phyloP scores from a whole-genome alignment of 2,329 filamentous ascomycete species.

The Chaetomiaceae sp. region DNA sequence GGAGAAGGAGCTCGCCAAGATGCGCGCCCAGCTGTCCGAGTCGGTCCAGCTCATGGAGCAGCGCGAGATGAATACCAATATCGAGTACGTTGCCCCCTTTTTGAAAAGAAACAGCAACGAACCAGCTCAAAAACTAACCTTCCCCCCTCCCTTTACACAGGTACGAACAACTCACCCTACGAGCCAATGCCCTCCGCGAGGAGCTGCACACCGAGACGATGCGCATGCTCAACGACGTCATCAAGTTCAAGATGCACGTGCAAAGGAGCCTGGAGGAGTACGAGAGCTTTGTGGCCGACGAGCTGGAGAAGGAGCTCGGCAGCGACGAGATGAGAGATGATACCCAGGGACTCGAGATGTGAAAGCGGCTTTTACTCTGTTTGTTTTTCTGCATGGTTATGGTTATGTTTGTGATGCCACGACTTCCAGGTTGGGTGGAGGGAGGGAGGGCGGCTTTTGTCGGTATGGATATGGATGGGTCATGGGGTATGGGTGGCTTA shows the following conservation, averaged over 20 bases:
- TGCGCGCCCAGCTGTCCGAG: conserved; percentile 78
- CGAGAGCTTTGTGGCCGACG: conserved; percentile 86
- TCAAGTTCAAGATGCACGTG: conserved; percentile 97
- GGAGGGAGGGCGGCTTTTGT: too few relatives aligned
- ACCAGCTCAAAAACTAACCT: conserved; percentile 12
- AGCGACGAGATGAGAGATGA: conserved; percentile 52
- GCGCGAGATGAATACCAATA: conserved; percentile 91
- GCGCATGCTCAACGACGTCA: conserved; percentile 91
- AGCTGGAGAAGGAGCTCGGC: conserved; percentile 82
- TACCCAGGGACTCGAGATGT: conserved; percentile 47
- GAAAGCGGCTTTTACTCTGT: not conserved
- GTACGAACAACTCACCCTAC: conserved; percentile 86
- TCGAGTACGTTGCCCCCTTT: conserved; percentile 62
- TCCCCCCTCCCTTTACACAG: conserved; percentile 41
- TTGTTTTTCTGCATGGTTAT: conserved; percentile 1
- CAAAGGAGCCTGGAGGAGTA: conserved; percentile 92
- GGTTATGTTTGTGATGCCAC: not conserved
- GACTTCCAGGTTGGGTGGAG: too few relatives aligned
- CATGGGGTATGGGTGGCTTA: not conserved
- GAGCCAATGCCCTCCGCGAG: conserved; percentile 79
- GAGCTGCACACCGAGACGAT: conserved; percentile 97
- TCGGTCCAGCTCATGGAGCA: conserved; percentile 90
- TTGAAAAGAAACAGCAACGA: not conserved
- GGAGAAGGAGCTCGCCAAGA: conserved; percentile 95
- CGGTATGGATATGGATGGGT: too few relatives aligned